Evolutionary conservation across 2,329 filamentous ascomycete species (phyloP).

Genomic region (Pseudocercospora musae): DNA sequence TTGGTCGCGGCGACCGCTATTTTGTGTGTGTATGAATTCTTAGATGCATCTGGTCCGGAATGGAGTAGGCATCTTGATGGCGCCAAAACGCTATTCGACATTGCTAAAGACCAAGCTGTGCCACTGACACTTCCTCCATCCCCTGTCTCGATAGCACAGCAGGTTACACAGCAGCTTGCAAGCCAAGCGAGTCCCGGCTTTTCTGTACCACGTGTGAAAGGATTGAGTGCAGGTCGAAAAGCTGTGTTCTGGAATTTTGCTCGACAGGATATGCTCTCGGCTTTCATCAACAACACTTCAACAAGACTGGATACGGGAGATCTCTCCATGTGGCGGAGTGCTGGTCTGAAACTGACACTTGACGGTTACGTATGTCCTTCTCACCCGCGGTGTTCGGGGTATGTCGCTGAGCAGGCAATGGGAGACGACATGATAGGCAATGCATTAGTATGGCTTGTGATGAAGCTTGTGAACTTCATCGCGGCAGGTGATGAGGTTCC

Average conservation of each 20-base stretch:
- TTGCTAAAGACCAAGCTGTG: conserved; percentile 52
- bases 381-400: conserved; percentile 45
- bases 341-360: conserved; percentile 57
- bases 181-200: conserved; percentile 5
- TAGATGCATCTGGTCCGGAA: conserved; percentile 61
- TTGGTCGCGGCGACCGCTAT: conserved; percentile 64
- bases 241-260: conserved; percentile 68
- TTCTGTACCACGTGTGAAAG: conserved; percentile 12
- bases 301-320: conserved; percentile 62
- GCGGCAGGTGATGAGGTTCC: conserved; percentile 54
- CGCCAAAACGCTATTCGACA: conserved; percentile 60
- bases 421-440: conserved; percentile 64
- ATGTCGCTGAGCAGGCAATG: conserved; percentile 47
- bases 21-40: conserved; percentile 64
- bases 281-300: conserved; percentile 60
- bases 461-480: conserved; percentile 65
- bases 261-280: conserved; percentile 62
- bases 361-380: conserved; percentile 51
- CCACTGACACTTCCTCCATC: conserved; percentile 44
- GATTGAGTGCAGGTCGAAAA: conserved; percentile 54
- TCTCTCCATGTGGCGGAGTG: conserved; percentile 61
- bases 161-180: conserved; percentile 19
- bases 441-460: conserved; percentile 62
- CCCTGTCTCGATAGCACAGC: conserved; percentile 27
- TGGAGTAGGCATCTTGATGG: conserved; percentile 65